A percentile compares a stretch with the other conserved stretches of the same genome.
Conservation (phyloP, 176 grass and related monocot genomes). For the Triticum urartu region DNA sequence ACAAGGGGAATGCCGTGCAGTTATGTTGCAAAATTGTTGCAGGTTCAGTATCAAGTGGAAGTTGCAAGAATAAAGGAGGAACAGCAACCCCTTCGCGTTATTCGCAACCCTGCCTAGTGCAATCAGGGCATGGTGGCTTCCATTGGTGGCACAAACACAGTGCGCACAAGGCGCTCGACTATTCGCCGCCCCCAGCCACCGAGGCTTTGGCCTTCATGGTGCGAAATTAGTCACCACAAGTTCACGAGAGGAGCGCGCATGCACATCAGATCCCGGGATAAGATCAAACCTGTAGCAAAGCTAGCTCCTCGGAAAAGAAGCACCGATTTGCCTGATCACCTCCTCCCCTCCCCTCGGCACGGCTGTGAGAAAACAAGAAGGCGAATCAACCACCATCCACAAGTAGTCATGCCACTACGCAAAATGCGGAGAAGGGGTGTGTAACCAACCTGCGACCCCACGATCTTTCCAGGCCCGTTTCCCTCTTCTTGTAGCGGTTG, state of each 20-base stretch:
- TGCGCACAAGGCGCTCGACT: conserved; percentile 15
- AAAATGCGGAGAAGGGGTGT: background rate
- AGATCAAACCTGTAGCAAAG: conserved; percentile 5
- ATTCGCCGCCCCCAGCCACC: background rate
- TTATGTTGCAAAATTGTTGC: background rate
- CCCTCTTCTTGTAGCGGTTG: background rate
- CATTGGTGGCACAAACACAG: background rate
- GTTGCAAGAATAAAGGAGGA: background rate
- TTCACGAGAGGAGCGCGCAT: background rate
- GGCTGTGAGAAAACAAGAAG: background rate
- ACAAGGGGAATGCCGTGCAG: background rate
- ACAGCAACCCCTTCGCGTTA: background rate
- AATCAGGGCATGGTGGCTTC: background rate
- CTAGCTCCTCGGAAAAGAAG: background rate
- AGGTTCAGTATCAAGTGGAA: background rate
- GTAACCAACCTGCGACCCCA: background rate
- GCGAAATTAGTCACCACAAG: background rate
- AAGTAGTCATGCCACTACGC: background rate
- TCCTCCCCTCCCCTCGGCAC: background rate
- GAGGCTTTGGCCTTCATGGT: background rate
- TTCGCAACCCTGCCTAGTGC: background rate
- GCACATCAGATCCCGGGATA: background rate
- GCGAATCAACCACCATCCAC: background rate
- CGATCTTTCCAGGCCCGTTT: background rate
- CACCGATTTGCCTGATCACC: background rate